Base-by-base conservation (phyloP, 352 stramenopile genomes). In the Phytophthora podocarpi region DNA sequence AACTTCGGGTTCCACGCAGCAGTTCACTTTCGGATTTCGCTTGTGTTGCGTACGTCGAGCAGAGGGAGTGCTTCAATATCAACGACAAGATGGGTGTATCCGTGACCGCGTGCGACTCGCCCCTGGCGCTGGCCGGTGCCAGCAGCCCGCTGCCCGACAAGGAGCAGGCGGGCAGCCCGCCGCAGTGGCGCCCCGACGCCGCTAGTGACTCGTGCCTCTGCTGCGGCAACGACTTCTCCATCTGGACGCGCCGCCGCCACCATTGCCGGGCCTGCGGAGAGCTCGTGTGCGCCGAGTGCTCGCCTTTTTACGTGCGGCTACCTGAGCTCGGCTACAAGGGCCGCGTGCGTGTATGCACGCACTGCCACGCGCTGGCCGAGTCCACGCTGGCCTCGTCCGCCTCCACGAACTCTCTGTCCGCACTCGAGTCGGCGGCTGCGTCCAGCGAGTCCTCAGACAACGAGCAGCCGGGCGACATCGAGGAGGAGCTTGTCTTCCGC, bases 261-360 rank as follows among this genome's bases (percentile, higher is more conserved):
- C 84, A 91, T 70, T 94, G 85, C 71, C 80, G 83, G 46, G 82
- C 83, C 0, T 94, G 85, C 47, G 83, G 83, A 5, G 78, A 91
- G 54, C 77, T 94, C 12, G 85, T 94, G 11, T 94, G 85, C 55
- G 78, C 56, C 30, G 75, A 86, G 18, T 94, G 85, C 73, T 88
- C 73, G 21, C 85, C 83, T 11, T 88, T 79, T 64, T 80, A 57
- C 24, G 67, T 76, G 30, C 56, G 65, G n/a, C 64, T 90, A 4
- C 81, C 82, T 0, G 74, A 86, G 36, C 74, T 90, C 26, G 85
- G 82, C 40, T 92, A 91, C 77, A 78, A 78, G 21, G 64, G 63
- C 12, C 73, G 80, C n/a, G 81, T 92, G 39, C 82, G 85, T 26
- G 80, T 94, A 28, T 94, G 85, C 66, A 89, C 73, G 41, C 68